phyloP scores from a whole-genome alignment of 148 eudicot species.

The Beta vulgaris region DNA sequence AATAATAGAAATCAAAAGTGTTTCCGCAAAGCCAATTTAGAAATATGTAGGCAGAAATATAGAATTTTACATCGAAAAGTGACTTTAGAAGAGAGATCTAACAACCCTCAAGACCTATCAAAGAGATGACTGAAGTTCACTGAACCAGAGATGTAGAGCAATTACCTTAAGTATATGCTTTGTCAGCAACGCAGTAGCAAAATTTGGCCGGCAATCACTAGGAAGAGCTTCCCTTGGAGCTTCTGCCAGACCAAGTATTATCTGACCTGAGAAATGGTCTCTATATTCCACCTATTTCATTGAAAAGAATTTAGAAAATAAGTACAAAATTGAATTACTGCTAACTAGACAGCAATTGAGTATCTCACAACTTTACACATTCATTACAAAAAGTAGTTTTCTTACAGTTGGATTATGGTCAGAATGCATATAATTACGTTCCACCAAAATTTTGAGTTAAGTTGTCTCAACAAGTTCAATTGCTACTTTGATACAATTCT shows the following conservation, averaged over 20 bases:
- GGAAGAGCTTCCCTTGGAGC: constrained; percentile 97
- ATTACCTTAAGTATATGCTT: constrained; percentile 66
- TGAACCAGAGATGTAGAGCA: constrained; percentile 11
- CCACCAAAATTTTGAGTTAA: background rate
- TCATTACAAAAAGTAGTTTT: background rate
- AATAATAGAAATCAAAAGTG: background rate
- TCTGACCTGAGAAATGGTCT: constrained; percentile 79
- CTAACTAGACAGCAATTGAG: background rate
- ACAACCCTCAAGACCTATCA: background rate
- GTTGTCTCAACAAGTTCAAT: background rate
- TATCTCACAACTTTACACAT: background rate
- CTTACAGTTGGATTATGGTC: background rate
- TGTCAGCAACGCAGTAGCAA: constrained; percentile 74
- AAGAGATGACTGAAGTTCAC: background rate
- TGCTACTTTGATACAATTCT: background rate
- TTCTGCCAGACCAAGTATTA: constrained; percentile 67
- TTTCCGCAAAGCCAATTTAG: background rate
- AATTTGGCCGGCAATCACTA: constrained; percentile 77
- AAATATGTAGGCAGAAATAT: background rate
- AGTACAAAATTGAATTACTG: background rate
- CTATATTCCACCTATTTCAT: constrained; percentile 68
- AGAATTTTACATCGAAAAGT: background rate
- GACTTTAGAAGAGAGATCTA: background rate
- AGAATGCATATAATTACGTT: background rate
- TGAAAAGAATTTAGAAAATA: background rate